Base-by-base conservation (phyloP, 352 stramenopile genomes). In the Phytopythium boreale region DNA sequence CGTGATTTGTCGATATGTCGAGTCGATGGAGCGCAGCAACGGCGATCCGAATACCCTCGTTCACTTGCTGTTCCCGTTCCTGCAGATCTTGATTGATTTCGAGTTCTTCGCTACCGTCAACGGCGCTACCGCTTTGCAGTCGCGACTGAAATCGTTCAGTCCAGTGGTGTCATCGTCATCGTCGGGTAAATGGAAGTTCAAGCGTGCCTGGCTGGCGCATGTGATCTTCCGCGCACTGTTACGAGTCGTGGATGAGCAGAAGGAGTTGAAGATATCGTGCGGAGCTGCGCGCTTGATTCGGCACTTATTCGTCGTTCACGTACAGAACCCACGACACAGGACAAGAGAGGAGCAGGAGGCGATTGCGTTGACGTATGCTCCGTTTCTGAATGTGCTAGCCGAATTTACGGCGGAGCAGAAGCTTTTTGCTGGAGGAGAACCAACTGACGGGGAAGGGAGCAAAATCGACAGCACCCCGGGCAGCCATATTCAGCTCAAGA, bases 101-200 rank as follows among this genome's bases (percentile, higher is more conserved):
- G 82, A 92, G 67, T 77, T 82, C 26, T 93, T 93, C 27, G 74
- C 81, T 1, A 71, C 75, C 10, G 67, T 93, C 20, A 90, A 91
- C 56, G 77, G 73, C 14, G 75, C 80, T 4, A 53, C 47, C 24
- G 36, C 63, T 2, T 36, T 46, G 2, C 5, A 31, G 11, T 53
- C 14, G 14, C 47, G 12, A 15, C 4, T 17, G 24, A 19, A 10
- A 53, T 53, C 22, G 10, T 36, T 17, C 39, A 46, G 15, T 8
- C 15, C 15, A n/a, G 39, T n/a, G 39, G 7, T 9, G 10, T 10
- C 6, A 7, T 53, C 24, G 22, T 34, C 47, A 8, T 20, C 24
- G 1, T 53, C 12, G 31, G 3, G 0, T 44, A 64, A 31, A 53
- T 43, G 49, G 52, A 57, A 31, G 12, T 22, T 55, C 64, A 2